Conservation (phyloP, 2,329 filamentous ascomycete genomes). For the Fusarium newnesense region DNA sequence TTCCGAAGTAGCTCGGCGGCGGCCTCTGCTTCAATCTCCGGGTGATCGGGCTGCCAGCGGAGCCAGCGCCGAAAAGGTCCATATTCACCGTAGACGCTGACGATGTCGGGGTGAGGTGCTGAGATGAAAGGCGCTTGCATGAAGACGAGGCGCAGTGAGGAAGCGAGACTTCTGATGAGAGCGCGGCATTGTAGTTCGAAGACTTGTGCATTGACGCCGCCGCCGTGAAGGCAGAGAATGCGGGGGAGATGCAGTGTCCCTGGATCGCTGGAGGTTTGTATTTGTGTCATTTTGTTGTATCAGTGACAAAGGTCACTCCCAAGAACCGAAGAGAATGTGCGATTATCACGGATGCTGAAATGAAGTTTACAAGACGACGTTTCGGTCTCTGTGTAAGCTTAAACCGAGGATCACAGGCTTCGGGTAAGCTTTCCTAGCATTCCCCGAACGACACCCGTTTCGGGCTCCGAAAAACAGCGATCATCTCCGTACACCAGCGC, state of each 20-base stretch:
- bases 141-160: slow-evolving; percentile 76
- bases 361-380: background rate
- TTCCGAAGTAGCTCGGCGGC: slow-evolving; percentile 54
- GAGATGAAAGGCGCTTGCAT: slow-evolving; percentile 75
- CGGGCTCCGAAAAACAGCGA: slow-evolving; percentile 25
- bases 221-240: slow-evolving; percentile 84
- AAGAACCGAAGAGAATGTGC: background rate
- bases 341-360: background rate
- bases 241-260: slow-evolving; percentile 61
- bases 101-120: slow-evolving; percentile 69
- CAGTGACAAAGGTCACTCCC: background rate
- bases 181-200: slow-evolving; percentile 75
- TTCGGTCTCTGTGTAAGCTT: slow-evolving; percentile 6
- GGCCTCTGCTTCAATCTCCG: slow-evolving; percentile 58
- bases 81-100: slow-evolving; percentile 71
- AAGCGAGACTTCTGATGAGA: slow-evolving; percentile 57
- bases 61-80: slow-evolving; percentile 74
- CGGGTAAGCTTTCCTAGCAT: slow-evolving; percentile 24
- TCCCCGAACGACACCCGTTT: slow-evolving; percentile 11
- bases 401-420: slow-evolving; percentile 1
- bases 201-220: slow-evolving; percentile 76
- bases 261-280: slow-evolving; percentile 2
- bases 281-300: slow-evolving; percentile 32
- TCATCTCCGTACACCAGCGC: background rate
- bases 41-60: slow-evolving; percentile 69